phyloP scores from a whole-genome alignment of 108 stramenopile genomes.

The Stephanodiscus minutulus region DNA sequence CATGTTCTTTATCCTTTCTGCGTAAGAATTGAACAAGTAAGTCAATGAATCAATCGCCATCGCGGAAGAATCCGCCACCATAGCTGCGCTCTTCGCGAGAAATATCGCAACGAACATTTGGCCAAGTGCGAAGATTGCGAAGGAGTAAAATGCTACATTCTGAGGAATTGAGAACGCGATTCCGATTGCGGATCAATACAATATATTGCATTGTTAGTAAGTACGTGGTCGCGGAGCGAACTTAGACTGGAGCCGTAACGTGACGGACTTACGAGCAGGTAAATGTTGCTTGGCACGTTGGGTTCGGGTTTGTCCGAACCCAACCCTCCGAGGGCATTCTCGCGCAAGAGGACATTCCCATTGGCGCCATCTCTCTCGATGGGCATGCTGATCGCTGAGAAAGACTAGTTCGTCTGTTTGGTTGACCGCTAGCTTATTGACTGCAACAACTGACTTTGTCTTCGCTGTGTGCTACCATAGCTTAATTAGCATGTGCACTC shows the following conservation, averaged over 20 bases:
- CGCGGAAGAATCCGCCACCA: conserved; percentile 54
- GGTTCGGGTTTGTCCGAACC: not conserved
- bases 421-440: too few species aligned
- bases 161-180: not conserved
- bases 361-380: too few species aligned
- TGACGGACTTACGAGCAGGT: not conserved
- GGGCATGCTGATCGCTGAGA: too few species aligned
- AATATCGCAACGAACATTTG: conserved; percentile 41
- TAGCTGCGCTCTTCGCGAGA: conserved; percentile 31
- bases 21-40: conserved; percentile 68
- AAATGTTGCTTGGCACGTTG: not conserved
- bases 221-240: not conserved
- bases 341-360: not conserved
- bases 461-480: too few species aligned
- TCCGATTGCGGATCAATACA: not conserved
- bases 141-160: conserved; percentile 52
- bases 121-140: conserved; percentile 36
- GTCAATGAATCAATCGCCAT: conserved; percentile 76
- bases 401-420: too few species aligned
- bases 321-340: not conserved
- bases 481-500: too few species aligned
- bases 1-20: conserved; percentile 61
- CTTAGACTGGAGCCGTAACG: not conserved
- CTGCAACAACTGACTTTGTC: too few species aligned
- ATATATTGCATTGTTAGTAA: not conserved